Evolutionary conservation across 257 asterid genomes (phyloP).

Genomic region (Solanum bukasovii): DNA sequence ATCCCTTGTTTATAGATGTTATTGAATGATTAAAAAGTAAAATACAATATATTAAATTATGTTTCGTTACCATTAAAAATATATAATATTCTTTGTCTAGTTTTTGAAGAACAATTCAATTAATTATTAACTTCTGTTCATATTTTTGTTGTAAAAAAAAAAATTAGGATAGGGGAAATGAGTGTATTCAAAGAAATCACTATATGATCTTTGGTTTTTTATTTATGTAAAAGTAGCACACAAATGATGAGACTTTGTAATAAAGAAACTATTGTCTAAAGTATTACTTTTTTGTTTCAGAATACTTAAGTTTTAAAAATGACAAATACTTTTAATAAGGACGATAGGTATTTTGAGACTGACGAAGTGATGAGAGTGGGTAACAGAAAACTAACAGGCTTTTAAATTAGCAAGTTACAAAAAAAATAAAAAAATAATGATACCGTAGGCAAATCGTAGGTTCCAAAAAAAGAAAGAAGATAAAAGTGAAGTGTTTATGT

Average conservation of each 20-base stretch:
- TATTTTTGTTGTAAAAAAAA: background rate
- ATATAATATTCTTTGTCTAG: background rate
- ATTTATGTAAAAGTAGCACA: background rate
- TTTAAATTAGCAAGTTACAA: background rate
- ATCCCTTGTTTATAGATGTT: background rate
- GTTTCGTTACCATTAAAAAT: background rate
- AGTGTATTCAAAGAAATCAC: background rate
- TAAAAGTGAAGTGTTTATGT: too few species aligned
- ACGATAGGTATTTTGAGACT: background rate
- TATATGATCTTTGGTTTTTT: too few species aligned
- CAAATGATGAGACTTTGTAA: background rate
- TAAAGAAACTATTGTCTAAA: too few species aligned
- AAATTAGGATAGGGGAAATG: background rate
- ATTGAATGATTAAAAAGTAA: background rate
- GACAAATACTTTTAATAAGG: too few species aligned
- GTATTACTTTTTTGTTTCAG: too few species aligned
- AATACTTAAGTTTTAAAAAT: too few species aligned
- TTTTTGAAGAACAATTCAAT: background rate
- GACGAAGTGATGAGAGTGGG: background rate
- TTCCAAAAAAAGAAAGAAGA: too few species aligned
- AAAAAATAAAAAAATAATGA: too few species aligned
- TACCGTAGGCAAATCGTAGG: too few species aligned
- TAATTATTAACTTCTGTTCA: background rate
- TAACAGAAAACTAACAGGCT: too few species aligned
- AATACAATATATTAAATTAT: too few species aligned